phyloP scores from a whole-genome alignment of 83 land plant species.

The Diphasiastrum complanatum region DNA sequence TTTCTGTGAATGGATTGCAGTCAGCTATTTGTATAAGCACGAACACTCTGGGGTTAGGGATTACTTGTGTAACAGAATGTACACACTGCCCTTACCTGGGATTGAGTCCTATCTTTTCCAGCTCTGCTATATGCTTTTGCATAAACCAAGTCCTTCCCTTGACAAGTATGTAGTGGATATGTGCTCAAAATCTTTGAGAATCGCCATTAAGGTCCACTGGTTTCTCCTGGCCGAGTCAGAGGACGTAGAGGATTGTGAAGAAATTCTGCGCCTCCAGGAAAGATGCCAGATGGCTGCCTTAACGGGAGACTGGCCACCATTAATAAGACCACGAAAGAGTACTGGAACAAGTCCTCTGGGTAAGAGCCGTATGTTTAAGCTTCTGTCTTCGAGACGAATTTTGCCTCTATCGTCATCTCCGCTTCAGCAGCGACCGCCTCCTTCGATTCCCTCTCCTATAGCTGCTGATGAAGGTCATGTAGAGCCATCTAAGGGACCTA shows the following conservation, averaged over 20 bases:
- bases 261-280: slow-evolving; percentile 76
- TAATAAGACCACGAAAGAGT: slow-evolving; percentile 50
- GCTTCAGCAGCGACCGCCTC: slow-evolving; percentile 27
- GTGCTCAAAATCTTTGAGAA: slow-evolving; percentile 79
- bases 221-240: slow-evolving; percentile 91
- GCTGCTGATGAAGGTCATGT: slow-evolving; percentile 24
- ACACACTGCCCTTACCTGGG: slow-evolving; percentile 88
- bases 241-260: slow-evolving; percentile 74
- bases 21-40: slow-evolving; percentile 95
- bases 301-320: slow-evolving; percentile 89
- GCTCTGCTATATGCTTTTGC: slow-evolving; percentile 92
- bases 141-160: slow-evolving; percentile 87
- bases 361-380: slow-evolving; percentile 54
- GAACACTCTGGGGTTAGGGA: slow-evolving; percentile 94
- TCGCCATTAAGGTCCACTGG: slow-evolving; percentile 97
- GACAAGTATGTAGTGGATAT: slow-evolving; percentile 95
- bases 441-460: slow-evolving; percentile 20
- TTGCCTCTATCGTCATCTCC: slow-evolving; percentile 76
- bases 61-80: slow-evolving; percentile 96
- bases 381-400: slow-evolving; percentile 74
- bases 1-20: slow-evolving; percentile 99
- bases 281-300: slow-evolving; percentile 95
- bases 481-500: slow-evolving; percentile 17
- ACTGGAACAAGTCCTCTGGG: slow-evolving; percentile 45
- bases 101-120: slow-evolving; percentile 92